Evolutionary conservation across 1,284 basidiomycete genomes (phyloP), one percentile per base, ranked within the genome.

Genomic region (Rhodotorula sp.): DNA sequence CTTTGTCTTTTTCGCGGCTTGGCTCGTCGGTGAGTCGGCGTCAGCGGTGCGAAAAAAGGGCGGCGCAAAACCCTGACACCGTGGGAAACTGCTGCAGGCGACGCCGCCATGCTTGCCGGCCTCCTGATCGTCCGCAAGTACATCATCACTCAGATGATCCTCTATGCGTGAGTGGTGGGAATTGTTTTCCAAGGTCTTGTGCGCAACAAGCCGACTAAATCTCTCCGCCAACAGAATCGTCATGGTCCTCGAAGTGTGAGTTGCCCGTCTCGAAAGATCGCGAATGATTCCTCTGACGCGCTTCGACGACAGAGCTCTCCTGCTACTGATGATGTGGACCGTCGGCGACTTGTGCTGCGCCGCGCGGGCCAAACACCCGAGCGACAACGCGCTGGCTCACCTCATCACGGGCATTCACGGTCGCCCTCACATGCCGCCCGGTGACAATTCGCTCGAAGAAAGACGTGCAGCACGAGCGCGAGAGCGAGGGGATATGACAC

Each of bases 251-350:
- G 62, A 62, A 19, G 34, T 50, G 62, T 52, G 28, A n/a, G 58
- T 18, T 48, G 15, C n/a, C 8, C 15, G 3, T 28, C n/a, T 23
- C 14, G 16, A 5, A 12, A 12, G 43, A 43, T 21, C 18, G 12
- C 12, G 6, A 23, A 10, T n/a, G 26, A 48, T 34, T 34, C 34
- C 16, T 28, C 26, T 28, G 28, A 19, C 45, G 10, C 14, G 15
- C n/a, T 10, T 26, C 26, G 26, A 26, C 19, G 23, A 48, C 26
- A 60, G 45, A 0, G 26, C 47, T 4, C 19, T 62, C 15, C 21
- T 62, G 5, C 16, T 38, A 23, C 31, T n/a, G 12, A 62, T 62
- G 54, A 55, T 55, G 45, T 60, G 59, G 45, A 60, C 59, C 18
- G 56, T 57, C 56, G 56, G 56, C 31, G 31, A 38, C 19, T 38